Evolutionary conservation across 2,329 filamentous ascomycete species (phyloP).

Genomic region (Colletotrichum sp.): DNA sequence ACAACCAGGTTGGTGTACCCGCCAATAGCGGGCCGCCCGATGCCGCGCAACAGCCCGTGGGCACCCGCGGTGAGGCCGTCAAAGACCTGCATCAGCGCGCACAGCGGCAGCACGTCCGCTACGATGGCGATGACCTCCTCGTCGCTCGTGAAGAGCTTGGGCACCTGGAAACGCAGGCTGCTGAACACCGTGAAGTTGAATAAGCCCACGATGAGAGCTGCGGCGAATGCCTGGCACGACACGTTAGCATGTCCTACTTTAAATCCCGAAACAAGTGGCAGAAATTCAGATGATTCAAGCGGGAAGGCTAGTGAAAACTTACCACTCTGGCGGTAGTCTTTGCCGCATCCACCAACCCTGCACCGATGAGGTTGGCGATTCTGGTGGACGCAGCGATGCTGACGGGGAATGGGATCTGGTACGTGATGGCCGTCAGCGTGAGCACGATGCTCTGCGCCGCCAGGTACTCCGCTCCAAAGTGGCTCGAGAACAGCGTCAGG

Average conservation of each 20-base stretch:
- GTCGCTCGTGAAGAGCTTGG: slow-evolving; percentile 79
- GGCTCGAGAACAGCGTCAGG: slow-evolving; percentile 81
- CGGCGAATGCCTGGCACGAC: slow-evolving; percentile 54
- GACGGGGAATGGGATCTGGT: slow-evolving; percentile 91
- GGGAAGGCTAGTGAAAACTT: slow-evolving; percentile 28
- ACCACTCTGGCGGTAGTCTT: slow-evolving; percentile 81
- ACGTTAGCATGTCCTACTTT: slow-evolving; percentile 26
- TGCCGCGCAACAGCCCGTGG: slow-evolving; percentile 84
- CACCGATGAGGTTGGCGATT: slow-evolving; percentile 90
- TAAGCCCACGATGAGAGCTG: slow-evolving; percentile 73
- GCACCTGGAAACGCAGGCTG: slow-evolving; percentile 73
- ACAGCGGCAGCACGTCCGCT: slow-evolving; percentile 75
- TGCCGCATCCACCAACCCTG: slow-evolving; percentile 80
- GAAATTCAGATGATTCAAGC: background rate
- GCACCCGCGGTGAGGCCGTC: slow-evolving; percentile 81
- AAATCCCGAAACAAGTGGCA: background rate
- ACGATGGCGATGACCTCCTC: slow-evolving; percentile 72
- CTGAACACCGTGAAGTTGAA: slow-evolving; percentile 78
- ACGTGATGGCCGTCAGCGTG: slow-evolving; percentile 80
- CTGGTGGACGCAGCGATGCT: slow-evolving; percentile 88
- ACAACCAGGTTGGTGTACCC: slow-evolving; percentile 86
- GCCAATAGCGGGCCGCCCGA: slow-evolving; percentile 88
- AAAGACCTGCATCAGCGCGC: slow-evolving; percentile 88
- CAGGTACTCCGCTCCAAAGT: slow-evolving; percentile 78
- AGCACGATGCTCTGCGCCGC: slow-evolving; percentile 88